These are phyloP conservation scores for Eutrema japonicum DNA, from an alignment of 345 rosid genomes.

Conservation along the genomic window DNA sequence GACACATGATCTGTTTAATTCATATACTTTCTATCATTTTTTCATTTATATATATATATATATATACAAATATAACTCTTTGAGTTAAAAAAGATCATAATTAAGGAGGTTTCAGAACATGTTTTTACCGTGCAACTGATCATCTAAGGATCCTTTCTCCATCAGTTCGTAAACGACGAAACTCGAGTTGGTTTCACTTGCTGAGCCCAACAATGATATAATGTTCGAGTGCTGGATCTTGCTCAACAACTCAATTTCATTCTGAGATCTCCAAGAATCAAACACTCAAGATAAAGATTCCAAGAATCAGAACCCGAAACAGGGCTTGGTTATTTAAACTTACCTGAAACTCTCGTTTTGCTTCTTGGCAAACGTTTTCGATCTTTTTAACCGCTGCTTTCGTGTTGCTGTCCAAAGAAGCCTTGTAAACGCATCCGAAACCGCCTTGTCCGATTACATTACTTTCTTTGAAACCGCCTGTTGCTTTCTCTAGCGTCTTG, in stretches of 20 bases:
- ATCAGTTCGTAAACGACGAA: conserved; percentile 84
- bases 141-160: conserved; percentile 87
- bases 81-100: conserved; percentile 13
- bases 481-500: conserved; percentile 72
- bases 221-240: conserved; percentile 73
- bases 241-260: conserved; percentile 77
- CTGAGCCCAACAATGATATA: conserved; percentile 73
- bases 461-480: conserved; percentile 64
- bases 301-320: conserved; percentile 3
- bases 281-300: neutral
- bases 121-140: conserved; percentile 76
- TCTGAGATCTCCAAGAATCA: conserved; percentile 52
- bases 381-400: conserved; percentile 79
- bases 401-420: conserved; percentile 54
- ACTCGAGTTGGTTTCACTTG: conserved; percentile 54
- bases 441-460: conserved; percentile 81
- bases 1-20: conserved; percentile 28
- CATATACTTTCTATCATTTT: conserved; percentile 12
- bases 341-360: conserved; percentile 79
- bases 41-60: neutral
- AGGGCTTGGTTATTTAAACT: neutral
- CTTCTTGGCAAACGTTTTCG: conserved; percentile 67
- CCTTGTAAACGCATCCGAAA: conserved; percentile 87
- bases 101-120: neutral
- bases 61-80: neutral